Conservation (phyloP, 2,329 filamentous ascomycete species). For the Onygenales sp. region DNA sequence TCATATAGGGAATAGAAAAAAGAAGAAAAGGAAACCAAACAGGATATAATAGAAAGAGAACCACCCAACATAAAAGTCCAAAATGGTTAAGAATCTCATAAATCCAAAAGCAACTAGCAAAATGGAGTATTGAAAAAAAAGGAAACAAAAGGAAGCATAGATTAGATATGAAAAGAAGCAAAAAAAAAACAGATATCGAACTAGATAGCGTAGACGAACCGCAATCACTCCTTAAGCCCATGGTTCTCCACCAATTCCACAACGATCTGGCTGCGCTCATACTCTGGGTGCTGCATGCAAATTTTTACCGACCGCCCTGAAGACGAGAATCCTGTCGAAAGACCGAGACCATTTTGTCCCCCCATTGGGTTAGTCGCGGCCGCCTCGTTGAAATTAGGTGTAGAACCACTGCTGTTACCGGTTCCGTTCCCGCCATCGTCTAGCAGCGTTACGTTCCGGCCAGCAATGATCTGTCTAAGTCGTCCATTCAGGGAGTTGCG, state of each 20-base stretch:
- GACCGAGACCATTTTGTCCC: constrained; percentile 24
- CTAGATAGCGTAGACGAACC: too few relatives aligned
- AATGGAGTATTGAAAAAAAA: too few relatives aligned
- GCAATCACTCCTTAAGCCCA: constrained; percentile 51
- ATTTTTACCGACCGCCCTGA: constrained; percentile 74
- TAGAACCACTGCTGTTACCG: constrained; percentile 22
- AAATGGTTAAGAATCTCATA: too few relatives aligned
- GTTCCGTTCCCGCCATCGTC: constrained; percentile 62
- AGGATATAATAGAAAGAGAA: too few relatives aligned
- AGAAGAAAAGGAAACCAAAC: too few relatives aligned
- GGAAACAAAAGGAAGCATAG: too few relatives aligned
- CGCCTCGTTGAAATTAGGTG: constrained; percentile 10
- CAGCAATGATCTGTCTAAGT: constrained; percentile 85
- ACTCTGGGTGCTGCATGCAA: constrained; percentile 86
- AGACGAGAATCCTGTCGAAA: constrained; percentile 22
- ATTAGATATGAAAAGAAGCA: too few relatives aligned
- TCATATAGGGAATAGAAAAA: too few relatives aligned
- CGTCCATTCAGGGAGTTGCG: constrained; percentile 93
- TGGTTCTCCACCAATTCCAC: constrained; percentile 90
- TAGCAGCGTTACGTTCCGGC: constrained; percentile 77
- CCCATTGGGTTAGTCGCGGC: constrained; percentile 18
- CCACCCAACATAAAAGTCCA: too few relatives aligned
- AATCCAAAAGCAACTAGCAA: too few relatives aligned
- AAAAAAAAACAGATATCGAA: too few relatives aligned
- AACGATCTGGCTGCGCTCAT: constrained; percentile 74